Evolutionary conservation across 2,329 filamentous ascomycete species (phyloP), one percentile per base, ranked within the genome.

Genomic region (Pezicula neosporulosa): DNA sequence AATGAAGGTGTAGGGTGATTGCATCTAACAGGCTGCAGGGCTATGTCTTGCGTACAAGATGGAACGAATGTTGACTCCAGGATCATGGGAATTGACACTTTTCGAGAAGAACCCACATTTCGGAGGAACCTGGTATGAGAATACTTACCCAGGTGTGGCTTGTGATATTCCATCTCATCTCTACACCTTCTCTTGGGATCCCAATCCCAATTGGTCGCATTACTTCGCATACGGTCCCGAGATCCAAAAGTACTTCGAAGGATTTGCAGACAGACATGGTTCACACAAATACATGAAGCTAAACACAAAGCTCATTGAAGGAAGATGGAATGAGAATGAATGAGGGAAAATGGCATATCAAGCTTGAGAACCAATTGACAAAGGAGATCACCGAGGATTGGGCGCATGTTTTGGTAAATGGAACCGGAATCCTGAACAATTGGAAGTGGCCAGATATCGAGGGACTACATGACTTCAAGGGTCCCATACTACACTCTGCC

Each of bases 151-250:
- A 0, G 79, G 79, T 12, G 79, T 77, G 54, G 72, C 72, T 49
- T 82, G 78, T 43, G 58, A 60, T 53, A 56, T 60, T 13, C 58
- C 58, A 10, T 50, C 52, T 13, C 58, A 61, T 47, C 30, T 51
- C 9, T 60, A 60, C 37, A 56, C 52, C 19, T 83, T 74, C 62
- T 80, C 76, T 6, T 84, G 82, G 58, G 81, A 78, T 41, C 78
- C 80, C 49, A 82, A 82, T 49, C 68, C 77, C 2, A 70, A 77
- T 53, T 84, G 81, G 81, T 75, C 74, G 0, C 66, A 79, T 38
- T 73, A 78, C 51, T 83, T 81, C 58, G 77, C 81, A 0, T 76
- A 77, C 0, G 80, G 83, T 56, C 77, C 81, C 58, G 81, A 84
- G 61, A 80, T 84, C 24, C 68, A 75, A 68, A 64, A 49, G 24